Percentiles rank a stretch among this genome's conserved stretches.
Conservation (phyloP, 1,284 basidiomycete species). For the Heliocybe sulcata region DNA sequence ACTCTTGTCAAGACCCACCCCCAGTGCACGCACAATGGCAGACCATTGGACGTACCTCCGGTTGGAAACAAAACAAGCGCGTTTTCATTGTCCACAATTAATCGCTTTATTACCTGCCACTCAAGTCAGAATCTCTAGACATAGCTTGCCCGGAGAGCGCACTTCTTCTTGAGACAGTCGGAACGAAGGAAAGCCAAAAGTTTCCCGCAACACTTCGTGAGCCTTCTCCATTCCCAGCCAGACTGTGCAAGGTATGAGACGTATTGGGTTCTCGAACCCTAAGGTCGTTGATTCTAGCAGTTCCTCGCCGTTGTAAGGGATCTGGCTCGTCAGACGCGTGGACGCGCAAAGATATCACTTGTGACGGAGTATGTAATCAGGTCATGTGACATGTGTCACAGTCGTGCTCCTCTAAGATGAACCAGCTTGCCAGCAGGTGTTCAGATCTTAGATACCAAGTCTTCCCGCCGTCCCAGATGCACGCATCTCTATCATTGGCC, state of each 20-base stretch:
- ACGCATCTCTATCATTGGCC: not conserved
- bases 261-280: too few species aligned
- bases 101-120: constrained; percentile 25
- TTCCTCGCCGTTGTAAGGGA: too few species aligned
- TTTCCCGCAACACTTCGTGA: constrained; percentile 20
- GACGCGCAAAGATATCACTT: not conserved
- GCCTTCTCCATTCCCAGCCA: constrained; percentile 22
- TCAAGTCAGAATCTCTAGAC: not conserved
- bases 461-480: not conserved
- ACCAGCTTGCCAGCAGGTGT: too few species aligned
- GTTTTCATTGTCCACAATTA: constrained; percentile 31
- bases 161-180: constrained; percentile 29
- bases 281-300: too few species aligned
- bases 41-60: constrained; percentile 19
- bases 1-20: too few species aligned
- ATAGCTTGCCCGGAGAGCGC: not conserved
- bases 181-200: constrained; percentile 27
- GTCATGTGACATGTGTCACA: not conserved
- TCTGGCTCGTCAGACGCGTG: too few species aligned
- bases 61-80: constrained; percentile 31
- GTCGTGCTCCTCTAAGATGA: too few species aligned
- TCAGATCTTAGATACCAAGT: too few species aligned
- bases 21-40: not conserved
- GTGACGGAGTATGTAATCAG: not conserved
- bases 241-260: not conserved